These are phyloP conservation scores for Marasmius tenuissimus DNA, from an alignment of 1,284 basidiomycete species.

Conservation along the genomic window DNA sequence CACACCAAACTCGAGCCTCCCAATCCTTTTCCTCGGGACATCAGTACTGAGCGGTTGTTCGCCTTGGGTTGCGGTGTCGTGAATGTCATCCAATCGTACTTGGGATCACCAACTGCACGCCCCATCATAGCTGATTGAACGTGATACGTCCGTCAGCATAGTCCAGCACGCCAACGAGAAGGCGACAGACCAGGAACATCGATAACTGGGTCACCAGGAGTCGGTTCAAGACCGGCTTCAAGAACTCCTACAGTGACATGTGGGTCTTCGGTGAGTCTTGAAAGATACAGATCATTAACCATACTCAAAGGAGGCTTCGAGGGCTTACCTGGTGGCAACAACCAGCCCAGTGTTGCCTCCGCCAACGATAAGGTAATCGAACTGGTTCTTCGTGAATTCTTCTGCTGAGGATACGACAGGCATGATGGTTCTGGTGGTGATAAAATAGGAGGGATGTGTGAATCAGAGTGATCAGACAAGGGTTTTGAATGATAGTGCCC, in stretches of 20 bases:
- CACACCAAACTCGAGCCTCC: background rate
- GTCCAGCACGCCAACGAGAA: background rate
- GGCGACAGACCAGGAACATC: conserved; percentile 3
- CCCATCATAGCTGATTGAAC: background rate
- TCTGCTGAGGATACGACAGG: background rate
- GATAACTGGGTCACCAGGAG: background rate
- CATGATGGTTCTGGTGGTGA: background rate
- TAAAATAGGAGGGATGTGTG: background rate
- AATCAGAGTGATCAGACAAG: background rate
- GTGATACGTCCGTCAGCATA: background rate
- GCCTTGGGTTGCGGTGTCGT: background rate
- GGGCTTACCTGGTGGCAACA: background rate
- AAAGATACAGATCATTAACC: background rate
- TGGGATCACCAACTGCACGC: background rate
- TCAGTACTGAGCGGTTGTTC: background rate
- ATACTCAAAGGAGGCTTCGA: background rate
- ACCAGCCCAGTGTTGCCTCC: conserved; percentile 6
- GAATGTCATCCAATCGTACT: background rate
- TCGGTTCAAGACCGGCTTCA: conserved; percentile 7
- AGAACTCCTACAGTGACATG: conserved; percentile 6
- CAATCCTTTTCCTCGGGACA: background rate
- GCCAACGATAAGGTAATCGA: conserved; percentile 10
- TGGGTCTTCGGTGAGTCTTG: conserved; percentile 9
- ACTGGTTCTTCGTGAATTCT: background rate
- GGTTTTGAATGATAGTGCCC: background rate